phyloP scores from a whole-genome alignment of 2,329 filamentous ascomycete genomes.

The Lachnellula occidentalis region DNA sequence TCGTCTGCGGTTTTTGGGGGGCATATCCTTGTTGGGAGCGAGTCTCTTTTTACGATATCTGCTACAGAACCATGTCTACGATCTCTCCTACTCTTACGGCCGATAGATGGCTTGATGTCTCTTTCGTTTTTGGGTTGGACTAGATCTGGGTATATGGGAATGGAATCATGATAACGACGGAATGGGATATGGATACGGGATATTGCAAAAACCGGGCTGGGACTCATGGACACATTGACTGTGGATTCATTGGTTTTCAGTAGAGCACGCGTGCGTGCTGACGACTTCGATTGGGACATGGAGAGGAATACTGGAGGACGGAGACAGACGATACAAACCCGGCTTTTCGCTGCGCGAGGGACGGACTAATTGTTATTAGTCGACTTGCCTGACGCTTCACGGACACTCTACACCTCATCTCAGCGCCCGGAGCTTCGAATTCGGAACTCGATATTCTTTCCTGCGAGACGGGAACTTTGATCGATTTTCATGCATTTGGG shows the following conservation, averaged over 20 bases:
- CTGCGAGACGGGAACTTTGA: constrained; percentile 14
- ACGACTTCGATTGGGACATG: constrained; percentile 18
- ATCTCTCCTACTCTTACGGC: constrained; percentile 10
- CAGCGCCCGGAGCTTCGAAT: constrained; percentile 13
- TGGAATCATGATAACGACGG: constrained; percentile 12
- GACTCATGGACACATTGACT: constrained; percentile 14
- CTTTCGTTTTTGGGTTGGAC: constrained; percentile 19
- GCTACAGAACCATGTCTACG: constrained; percentile 4
- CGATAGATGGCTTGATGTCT: constrained; percentile 28
- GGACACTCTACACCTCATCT: constrained; percentile 5
- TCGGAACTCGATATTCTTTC: not conserved
- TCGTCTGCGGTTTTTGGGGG: constrained; percentile 22
- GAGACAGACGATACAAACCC: constrained; percentile 14
- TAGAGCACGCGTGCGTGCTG: constrained; percentile 27
- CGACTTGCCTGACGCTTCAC: constrained; percentile 9
- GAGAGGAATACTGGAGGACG: not conserved
- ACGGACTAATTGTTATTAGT: constrained; percentile 3
- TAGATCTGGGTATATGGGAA: constrained; percentile 7
- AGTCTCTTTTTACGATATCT: constrained; percentile 16
- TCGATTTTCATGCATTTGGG: not conserved
- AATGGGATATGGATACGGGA: constrained; percentile 10
- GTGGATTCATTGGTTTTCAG: constrained; percentile 10
- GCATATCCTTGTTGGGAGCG: constrained; percentile 17
- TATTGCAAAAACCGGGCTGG: constrained; percentile 14
- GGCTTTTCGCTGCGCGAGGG: constrained; percentile 18